Evolutionary conservation across 2,329 filamentous ascomycete species (phyloP), one percentile per base, ranked within the genome.

Genomic region (Davidsoniella virescens): DNA sequence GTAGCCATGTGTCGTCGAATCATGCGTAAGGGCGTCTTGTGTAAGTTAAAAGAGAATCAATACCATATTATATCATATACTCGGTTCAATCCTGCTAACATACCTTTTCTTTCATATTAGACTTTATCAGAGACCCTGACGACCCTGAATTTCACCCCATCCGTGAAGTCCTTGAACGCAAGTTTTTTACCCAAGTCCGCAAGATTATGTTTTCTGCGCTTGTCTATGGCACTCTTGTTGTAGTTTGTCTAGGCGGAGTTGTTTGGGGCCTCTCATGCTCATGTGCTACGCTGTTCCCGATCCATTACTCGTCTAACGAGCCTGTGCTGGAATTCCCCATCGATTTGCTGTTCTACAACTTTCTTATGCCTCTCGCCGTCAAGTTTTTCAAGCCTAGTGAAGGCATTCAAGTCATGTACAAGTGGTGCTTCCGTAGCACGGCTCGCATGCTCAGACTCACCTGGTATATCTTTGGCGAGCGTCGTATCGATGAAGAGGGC

Each of bases 1-100:
- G 92, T 98, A 16, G 93, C 88, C 51, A 96, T 98, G 88, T 98
- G 92, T 65, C 82, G 92, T 55, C 95, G 94, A 68, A 94, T 96
- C 53, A 85, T 98, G 82, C 82, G 92, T 55, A 87, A 80, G 57
- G 92, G 92, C 47, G 92, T 98, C 39, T 71, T 98, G 53, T 96
- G 82, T 86, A 70, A 75, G 81, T 73, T 42, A 20, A 8, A 16
- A 26, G 20, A 45, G 16, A 8, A 1, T 16, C 23, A 12, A 37
- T 47, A 26, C 26, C 25, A 7, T 29, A 8, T 12, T n/a, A 20
- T 12, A 9, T 7, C n/a, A n/a, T 42, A 14, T 7, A 26, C 20
- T 46, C 14, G 6, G 14, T 10, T 64, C 70, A 60, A 68, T 55
- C 20, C 20, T n/a, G 17, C 4, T 5, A 20, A 44, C 5, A 5